Base-by-base conservation (phyloP, 2,329 filamentous ascomycete genomes). In the Fusarium gaditjirri region DNA sequence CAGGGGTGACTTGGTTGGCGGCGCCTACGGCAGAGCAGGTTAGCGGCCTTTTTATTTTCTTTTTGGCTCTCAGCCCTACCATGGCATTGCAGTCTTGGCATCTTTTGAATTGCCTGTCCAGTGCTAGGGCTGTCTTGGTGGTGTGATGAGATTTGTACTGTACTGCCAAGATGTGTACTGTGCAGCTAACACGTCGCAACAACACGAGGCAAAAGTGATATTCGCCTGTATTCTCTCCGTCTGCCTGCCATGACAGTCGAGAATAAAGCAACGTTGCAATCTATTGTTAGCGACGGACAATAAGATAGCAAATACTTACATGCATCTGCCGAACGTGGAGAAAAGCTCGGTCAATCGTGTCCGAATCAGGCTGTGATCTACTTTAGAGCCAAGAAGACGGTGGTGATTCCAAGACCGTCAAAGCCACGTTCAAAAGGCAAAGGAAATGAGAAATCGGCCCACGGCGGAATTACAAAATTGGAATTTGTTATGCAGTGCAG, bases 321-420 rank as follows among this genome's bases (percentile, higher is more conserved):
- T 56, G 33, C 49, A 57, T 66, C 63, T 72, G 61, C 66, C 44
- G 57, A 55, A 56, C 66, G 56, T 72, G 70, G 70, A 71, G 70
- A 72, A 72, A 50, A 39, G 56, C 70, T 60, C 70, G 50, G 70
- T 50, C 43, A 61, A 69, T 41, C n/a, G 46, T 14, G 19, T 5
- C 49, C 49, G 5, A 43, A 73, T 64, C 27, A 17, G 54, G 70
- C 14, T 17, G 33, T 63, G 70, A 72, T 72, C 66, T 36, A 9
- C 69, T 46, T n/a, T 4, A 46, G 4, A 43, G 35, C 52, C 39
- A 41, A 56, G 58, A 25, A 39, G 33, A 39, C 16, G 7, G 55
- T 8, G 52, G 27, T 16, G 29, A 13, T 44, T 39, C 62, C 39
- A 60, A 59, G 53, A 59, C 46, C 27, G 33, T 65, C 69, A 47